Evolutionary conservation across 2,329 filamentous ascomycete genomes (phyloP), one percentile per base, ranked within the genome.

Genomic region (Apiospora marii): DNA sequence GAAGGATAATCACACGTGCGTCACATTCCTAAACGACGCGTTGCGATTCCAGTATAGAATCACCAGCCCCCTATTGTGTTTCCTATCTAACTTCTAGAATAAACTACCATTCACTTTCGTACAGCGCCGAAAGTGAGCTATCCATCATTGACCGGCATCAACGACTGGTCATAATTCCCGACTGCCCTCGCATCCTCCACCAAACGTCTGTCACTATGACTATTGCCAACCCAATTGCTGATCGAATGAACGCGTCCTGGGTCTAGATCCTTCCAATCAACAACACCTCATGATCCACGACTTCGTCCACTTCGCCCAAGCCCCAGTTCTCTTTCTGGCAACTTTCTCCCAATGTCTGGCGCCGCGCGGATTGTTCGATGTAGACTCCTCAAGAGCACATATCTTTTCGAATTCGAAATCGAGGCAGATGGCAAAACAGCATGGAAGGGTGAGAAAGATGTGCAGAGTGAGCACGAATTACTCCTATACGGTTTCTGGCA

Each of bases 391-490:
- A 24, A 49, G 48, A 49, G 24, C 48, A 49, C 48, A 49, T 49
- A n/a, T 49, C 48, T 49, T 49, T 49, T n/a, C 48, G 48, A 49
- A 49, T n/a, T 49, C 6, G 48, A 49, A 49, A 49, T 49, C 48
- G 48, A 49, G 22, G 22, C 48, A 6, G 19, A 22, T 49, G 48
- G 48, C 48, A 19, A 49, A 49, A 49, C 19, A 49, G 48, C n/a
- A 49, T 49, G 19, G 48, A 49, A 24, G 48, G 48, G 48, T 22
- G 48, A 49, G 24, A 22, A 49, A 49, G 48, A 49, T 19, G 48
- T 49, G 48, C n/a, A n/a, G n/a, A n/a, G n/a, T n/a, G n/a, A n/a
- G n/a, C n/a, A n/a, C n/a, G n/a, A n/a, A 19, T 49, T 22, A 49
- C 48, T 49, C 48, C 22, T 49, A 49, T 49, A 49, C 24, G 48